Conservation (phyloP, 306 rosid genomes). For the Dalbergia cultrata region DNA sequence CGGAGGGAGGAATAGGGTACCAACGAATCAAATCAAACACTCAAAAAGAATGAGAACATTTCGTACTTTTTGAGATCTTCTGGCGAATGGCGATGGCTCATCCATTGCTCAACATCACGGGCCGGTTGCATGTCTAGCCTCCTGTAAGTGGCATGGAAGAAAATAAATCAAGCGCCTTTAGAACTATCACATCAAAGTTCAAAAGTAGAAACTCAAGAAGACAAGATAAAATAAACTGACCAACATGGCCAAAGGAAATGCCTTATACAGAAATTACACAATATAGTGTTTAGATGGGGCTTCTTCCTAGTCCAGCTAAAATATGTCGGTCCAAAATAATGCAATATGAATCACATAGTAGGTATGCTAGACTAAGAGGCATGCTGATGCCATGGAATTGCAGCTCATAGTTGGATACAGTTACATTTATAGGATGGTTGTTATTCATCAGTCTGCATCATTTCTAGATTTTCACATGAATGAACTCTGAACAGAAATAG, state of each 20-base stretch:
- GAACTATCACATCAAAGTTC: neutral
- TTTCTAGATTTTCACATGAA: neutral
- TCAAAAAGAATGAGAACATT: neutral
- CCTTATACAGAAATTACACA: neutral
- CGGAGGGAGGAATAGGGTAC: too few relatives aligned
- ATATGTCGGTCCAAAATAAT: slow-evolving; percentile 23
- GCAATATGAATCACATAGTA: neutral
- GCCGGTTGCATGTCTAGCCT: slow-evolving; percentile 83
- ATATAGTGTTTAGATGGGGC: neutral
- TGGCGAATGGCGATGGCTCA: slow-evolving; percentile 87
- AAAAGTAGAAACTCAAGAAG: neutral
- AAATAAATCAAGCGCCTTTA: slow-evolving; percentile 9
- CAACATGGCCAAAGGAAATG: neutral
- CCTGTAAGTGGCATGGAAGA: slow-evolving; percentile 51
- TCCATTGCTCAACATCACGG: slow-evolving; percentile 94
- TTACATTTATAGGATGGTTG: slow-evolving; percentile 5
- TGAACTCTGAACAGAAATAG: neutral
- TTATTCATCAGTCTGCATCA: slow-evolving; percentile 1
- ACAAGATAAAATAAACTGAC: slow-evolving; percentile 6
- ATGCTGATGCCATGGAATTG: neutral
- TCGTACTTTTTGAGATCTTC: slow-evolving; percentile 63
- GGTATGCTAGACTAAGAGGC: neutral
- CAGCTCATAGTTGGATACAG: slow-evolving; percentile 7
- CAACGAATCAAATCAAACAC: too few relatives aligned
- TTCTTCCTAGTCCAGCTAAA: slow-evolving; percentile 12